Conservation (phyloP, 257 asterid genomes). For the Solanum rostratum region DNA sequence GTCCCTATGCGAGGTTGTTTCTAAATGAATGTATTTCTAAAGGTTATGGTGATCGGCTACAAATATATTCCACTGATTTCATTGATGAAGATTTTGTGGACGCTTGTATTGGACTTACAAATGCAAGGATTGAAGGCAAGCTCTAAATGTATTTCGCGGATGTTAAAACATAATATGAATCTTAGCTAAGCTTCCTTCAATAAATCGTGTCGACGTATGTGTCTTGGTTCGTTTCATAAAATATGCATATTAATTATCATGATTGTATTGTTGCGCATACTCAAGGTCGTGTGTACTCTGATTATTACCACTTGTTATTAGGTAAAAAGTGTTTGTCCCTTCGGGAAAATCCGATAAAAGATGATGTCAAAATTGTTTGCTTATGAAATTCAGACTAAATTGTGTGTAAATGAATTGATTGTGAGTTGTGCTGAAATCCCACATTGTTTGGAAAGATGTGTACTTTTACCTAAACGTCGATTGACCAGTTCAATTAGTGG, state of each 20-base stretch:
- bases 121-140: constrained; percentile 58
- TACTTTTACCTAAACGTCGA: not conserved
- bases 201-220: not conserved
- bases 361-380: not conserved
- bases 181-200: not conserved
- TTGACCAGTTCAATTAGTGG: not conserved
- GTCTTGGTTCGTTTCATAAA: not conserved
- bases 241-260: not conserved
- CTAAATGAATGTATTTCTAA: constrained; percentile 31
- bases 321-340: too few relatives aligned
- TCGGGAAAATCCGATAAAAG: too few relatives aligned
- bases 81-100: constrained; percentile 82
- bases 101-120: constrained; percentile 64
- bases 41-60: constrained; percentile 48
- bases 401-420: not conserved
- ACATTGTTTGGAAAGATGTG: not conserved
- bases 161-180: not conserved
- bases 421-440: not conserved
- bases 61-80: constrained; percentile 73
- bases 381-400: not conserved
- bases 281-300: not conserved
- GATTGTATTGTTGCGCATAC: too few relatives aligned
- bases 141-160: constrained; percentile 7
- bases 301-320: not conserved
- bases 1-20: constrained; percentile 59